Conservation (phyloP, 331 rosid genomes). For the Telfairia occidentalis region DNA sequence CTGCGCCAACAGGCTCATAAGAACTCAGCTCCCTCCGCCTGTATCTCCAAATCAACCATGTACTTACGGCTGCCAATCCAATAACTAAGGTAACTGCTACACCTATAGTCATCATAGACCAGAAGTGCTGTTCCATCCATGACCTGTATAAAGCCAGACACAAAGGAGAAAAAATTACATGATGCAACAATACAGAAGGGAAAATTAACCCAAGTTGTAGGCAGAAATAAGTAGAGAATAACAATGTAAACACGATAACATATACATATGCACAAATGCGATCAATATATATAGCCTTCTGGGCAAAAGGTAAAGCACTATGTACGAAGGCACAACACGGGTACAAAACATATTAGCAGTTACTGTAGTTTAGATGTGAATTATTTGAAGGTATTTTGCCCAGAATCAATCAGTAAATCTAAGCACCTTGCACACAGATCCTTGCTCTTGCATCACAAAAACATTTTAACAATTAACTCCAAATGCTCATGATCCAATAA, state of each 20-base stretch:
- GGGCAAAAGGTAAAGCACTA: neutral
- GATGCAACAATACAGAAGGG: neutral
- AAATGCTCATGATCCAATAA: neutral
- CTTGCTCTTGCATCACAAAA: neutral
- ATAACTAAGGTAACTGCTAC: constrained; percentile 19
- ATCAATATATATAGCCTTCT: neutral
- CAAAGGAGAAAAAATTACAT: neutral
- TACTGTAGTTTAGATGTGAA: neutral
- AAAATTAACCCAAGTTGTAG: neutral
- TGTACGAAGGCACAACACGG: neutral
- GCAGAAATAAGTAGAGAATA: neutral
- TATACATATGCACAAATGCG: neutral
- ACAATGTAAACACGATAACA: neutral
- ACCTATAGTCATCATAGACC: constrained; percentile 21
- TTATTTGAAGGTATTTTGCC: neutral
- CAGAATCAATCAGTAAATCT: neutral
- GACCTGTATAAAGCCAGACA: constrained; percentile 22
- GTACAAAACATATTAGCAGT: neutral
- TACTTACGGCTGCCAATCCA: constrained; percentile 21
- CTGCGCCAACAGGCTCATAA: constrained; percentile 23
- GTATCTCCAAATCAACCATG: constrained; percentile 27
- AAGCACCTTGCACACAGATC: neutral
- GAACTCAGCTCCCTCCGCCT: constrained; percentile 15
- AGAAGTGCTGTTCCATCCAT: constrained; percentile 26
- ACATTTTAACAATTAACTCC: neutral